These are phyloP conservation scores for Alternaria arborescens DNA, from an alignment of 2,329 filamentous ascomycete genomes.

Conservation along the genomic window DNA sequence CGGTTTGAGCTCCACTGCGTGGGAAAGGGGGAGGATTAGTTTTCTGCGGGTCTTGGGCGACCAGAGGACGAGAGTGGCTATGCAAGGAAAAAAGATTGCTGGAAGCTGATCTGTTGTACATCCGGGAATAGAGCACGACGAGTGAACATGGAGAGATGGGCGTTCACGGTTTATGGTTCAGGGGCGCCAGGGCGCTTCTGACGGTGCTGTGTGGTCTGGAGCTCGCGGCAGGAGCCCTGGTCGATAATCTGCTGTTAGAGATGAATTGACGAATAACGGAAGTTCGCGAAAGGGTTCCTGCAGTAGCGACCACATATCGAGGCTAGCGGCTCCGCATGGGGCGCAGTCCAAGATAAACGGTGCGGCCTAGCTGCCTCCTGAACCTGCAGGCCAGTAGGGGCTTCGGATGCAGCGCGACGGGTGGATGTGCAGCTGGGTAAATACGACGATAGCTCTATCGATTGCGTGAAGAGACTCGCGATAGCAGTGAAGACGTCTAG, in stretches of 20 bases:
- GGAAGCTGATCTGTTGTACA: background rate
- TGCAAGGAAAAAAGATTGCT: background rate
- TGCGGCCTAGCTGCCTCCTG: conserved; percentile 28
- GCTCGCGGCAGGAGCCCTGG: conserved; percentile 21
- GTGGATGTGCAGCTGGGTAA: conserved; percentile 17
- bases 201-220: conserved; percentile 24
- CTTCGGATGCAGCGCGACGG: conserved; percentile 14
- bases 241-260: conserved; percentile 24
- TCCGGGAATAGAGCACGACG: background rate
- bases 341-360: conserved; percentile 33
- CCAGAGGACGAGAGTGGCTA: conserved; percentile 3
- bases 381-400: conserved; percentile 15
- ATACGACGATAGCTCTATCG: conserved; percentile 18
- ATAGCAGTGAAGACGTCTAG: background rate
- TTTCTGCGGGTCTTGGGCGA: conserved; percentile 13
- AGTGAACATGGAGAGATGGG: background rate
- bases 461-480: conserved; percentile 11
- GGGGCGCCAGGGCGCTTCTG: conserved; percentile 34
- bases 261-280: conserved; percentile 32
- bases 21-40: conserved; percentile 24
- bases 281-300: conserved; percentile 29
- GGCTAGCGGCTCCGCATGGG: conserved; percentile 16
- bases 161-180: conserved; percentile 20
- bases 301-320: conserved; percentile 19
- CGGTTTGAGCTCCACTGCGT: conserved; percentile 21